Evolutionary conservation across 345 rosid genomes (phyloP), one percentile per base, ranked within the genome.

Genomic region (Eutrema heterophyllum): DNA sequence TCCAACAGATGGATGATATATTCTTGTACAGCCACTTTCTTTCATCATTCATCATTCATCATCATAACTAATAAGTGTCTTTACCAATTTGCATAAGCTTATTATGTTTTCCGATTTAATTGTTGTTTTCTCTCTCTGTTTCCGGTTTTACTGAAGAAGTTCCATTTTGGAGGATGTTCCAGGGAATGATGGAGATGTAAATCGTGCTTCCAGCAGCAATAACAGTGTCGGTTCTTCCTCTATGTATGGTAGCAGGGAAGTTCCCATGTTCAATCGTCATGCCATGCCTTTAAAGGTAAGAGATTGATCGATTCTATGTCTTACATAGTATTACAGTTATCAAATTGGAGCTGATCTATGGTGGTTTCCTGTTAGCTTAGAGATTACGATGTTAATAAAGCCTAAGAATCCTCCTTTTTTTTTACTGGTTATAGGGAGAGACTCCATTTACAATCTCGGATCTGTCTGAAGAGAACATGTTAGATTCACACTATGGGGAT

Each of bases 1-100:
- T 84, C 56, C 85, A 84, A 41, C 87, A 86, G 58, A 69, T 78
- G 72, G 96, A 92, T 78, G 93, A 88, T 78, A 52, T 89, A 63
- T 92, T 84, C 96, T 68, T 87, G 97, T 92, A 87, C 83, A 50
- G 63, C 67, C 83, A 52, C 76, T 9, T 43, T 41, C 55, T 58
- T 66, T 58, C 33, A 1, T 35, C 16, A n/a, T 11, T 54, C 9
- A 13, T 68, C 52, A 4, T 56, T 54, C 9, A 32, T 56, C 41
- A 4, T 56, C 43, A 40, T 9, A 1, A 54, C 36, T 9, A 16
- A 61, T 12, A 21, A 24, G 51, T 75, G 0, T 69, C 9, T 70
- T 48, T 39, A 53, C 4, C 56, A 13, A 24, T 41, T 63, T 62
- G 48, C 72, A 11, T 32, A 56, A 35, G 6, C 56, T 77, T 71